A percentile compares a stretch with the other conserved stretches of the same genome.
phyloP scores from a whole-genome alignment of 2,329 filamentous ascomycete species.

The Ophiocordyceps camponoti-leonardi region DNA sequence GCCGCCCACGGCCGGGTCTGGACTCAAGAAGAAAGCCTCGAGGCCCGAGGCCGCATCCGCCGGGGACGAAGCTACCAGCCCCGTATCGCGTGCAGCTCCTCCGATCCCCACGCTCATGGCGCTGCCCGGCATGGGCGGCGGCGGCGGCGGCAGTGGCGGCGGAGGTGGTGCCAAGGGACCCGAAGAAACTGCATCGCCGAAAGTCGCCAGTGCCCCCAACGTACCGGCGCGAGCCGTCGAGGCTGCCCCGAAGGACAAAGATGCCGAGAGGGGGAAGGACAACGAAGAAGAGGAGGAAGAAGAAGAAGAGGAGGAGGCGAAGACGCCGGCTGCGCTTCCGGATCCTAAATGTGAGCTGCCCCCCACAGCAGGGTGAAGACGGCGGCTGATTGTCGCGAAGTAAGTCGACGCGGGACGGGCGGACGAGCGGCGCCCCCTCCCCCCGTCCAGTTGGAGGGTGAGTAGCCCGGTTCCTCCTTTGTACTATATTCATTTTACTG shows the following conservation, averaged over 20 bases:
- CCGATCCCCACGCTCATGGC: conserved; percentile 44
- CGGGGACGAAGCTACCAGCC: conserved; percentile 27
- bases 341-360: conserved; percentile 9
- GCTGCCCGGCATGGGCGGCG: conserved; percentile 56
- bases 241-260: not conserved
- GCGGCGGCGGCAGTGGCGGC: conserved; percentile 33
- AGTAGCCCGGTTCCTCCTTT: conserved; percentile 16
- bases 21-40: conserved; percentile 32
- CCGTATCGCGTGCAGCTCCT: conserved; percentile 25
- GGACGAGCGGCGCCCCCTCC: conserved; percentile 37
- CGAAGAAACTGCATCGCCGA: conserved; percentile 17
- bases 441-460: conserved; percentile 43
- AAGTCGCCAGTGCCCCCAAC: conserved; percentile 11
- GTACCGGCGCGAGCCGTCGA: conserved; percentile 11
- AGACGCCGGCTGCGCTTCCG: conserved; percentile 15
- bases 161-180: conserved; percentile 29
- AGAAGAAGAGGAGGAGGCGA: conserved; percentile 18
- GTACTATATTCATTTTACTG: not conserved
- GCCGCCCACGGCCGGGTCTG: conserved; percentile 38
- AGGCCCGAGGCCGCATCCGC: conserved; percentile 22
- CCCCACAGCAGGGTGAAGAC: conserved; percentile 1
- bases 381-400: conserved; percentile 13
- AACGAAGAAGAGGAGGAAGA: conserved; percentile 14
- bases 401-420: conserved; percentile 13
- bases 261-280: conserved; percentile 9